Conservation (phyloP, 257 asterid genomes). For the Lavandula angustifolia region DNA sequence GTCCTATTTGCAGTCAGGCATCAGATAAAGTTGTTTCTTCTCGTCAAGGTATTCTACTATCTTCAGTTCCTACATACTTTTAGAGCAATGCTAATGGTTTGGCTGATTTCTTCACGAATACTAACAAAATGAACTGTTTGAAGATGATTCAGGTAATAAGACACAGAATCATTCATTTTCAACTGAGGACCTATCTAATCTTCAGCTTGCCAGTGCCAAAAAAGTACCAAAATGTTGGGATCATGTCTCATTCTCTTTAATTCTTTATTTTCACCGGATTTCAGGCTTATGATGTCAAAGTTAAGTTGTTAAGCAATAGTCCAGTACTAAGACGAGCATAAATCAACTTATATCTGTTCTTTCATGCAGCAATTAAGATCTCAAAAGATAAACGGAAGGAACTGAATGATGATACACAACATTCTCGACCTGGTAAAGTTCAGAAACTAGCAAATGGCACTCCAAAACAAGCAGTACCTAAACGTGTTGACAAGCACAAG, state of each 20-base stretch:
- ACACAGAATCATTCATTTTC: slow-evolving; percentile 31
- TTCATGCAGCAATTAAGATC: slow-evolving; percentile 51
- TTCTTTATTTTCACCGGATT: slow-evolving; percentile 12
- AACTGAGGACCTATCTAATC: slow-evolving; percentile 30
- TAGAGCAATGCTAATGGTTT: slow-evolving; percentile 12
- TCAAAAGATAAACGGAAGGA: slow-evolving; percentile 57
- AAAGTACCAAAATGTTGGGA: slow-evolving; percentile 56
- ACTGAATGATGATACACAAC: slow-evolving; percentile 45
- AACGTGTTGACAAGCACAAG: slow-evolving; percentile 38
- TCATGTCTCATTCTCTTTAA: slow-evolving; percentile 23
- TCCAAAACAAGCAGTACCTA: slow-evolving; percentile 45
- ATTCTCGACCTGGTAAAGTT: slow-evolving; percentile 47
- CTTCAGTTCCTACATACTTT: slow-evolving; percentile 24
- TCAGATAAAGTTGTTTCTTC: slow-evolving; percentile 41
- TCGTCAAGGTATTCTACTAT: slow-evolving; percentile 51
- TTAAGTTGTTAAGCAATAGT: slow-evolving; percentile 11
- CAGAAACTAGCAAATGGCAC: slow-evolving; percentile 49
- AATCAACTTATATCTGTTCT: slow-evolving; percentile 29
- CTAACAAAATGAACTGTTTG: slow-evolving; percentile 36
- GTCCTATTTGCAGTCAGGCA: slow-evolving; percentile 33
- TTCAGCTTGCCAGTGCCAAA: slow-evolving; percentile 42
- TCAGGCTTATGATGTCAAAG: slow-evolving; percentile 16
- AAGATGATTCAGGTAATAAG: slow-evolving; percentile 44
- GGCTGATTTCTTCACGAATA: slow-evolving; percentile 13
- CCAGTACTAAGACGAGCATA: slow-evolving; percentile 18